Evolutionary conservation across 768 basidiomycete species (phyloP), one percentile per base, ranked within the genome.

Genomic region (Calvatia gigantea): DNA sequence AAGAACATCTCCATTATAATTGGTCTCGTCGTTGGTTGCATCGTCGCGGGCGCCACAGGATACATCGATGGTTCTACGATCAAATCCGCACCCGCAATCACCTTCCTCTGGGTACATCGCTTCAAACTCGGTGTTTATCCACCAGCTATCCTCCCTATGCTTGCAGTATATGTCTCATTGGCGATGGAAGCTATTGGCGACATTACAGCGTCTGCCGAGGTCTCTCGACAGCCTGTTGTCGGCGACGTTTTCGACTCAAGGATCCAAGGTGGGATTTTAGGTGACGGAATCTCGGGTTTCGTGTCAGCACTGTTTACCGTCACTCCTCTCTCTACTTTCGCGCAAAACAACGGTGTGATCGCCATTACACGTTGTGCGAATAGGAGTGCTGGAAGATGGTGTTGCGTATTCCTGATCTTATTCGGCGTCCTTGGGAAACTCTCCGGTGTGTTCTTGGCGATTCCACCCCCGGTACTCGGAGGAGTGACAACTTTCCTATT

Each of bases 401-500:
- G 89, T 62, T 90, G 89, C 63, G 67, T 67, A 57, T 90, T 93
- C 76, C 80, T 92, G 63, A 85, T 93, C 62, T 67, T 91, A 14
- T 91, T 89, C 58, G 91, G 91, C 8, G 69, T 90, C 43, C 73
- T 94, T 3, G 91, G 90, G 39, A 94, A 93, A 67, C 70, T 93
- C 39, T 86, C 90, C 2, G 91, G 91, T 0, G 82, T 92, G 39
- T 90, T 94, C 71, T 80, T 94, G 15, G 83, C 90, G 1, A 92
- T 94, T 57, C 92, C 91, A 1, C 85, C 87, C 63, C 75, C 91
- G 0, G 90, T 91, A 6, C 78, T 91, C 0, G 91, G 91, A 1
- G 90, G 91, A 2, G 89, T 93, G 2, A 94, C 90, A 9, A 92
- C 91, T 2, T 93, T 93, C 77, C 76, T 93, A 8, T 93, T 94